Evolutionary conservation across 1,284 basidiomycete genomes (phyloP).

Genomic region (Cryptococcus sp.): DNA sequence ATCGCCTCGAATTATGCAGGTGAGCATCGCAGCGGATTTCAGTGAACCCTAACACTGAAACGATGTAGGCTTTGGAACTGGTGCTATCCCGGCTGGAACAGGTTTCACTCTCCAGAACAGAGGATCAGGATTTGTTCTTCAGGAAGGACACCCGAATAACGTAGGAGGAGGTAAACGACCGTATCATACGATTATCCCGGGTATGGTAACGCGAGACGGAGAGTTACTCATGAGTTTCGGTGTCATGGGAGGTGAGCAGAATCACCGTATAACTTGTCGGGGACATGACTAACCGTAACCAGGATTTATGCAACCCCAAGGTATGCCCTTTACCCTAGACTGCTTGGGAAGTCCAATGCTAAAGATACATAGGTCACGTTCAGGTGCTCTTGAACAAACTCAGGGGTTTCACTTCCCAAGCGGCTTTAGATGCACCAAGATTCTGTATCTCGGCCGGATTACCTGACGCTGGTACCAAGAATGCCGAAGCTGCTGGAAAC

Average conservation of each 20-base stretch:
- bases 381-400: conserved; percentile 91
- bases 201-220: conserved; percentile 72
- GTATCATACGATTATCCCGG: conserved; percentile 91
- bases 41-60: neutral
- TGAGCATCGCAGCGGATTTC: conserved; percentile 32
- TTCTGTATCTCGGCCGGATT: conserved; percentile 87
- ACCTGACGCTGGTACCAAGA: conserved; percentile 57
- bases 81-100: conserved; percentile 82
- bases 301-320: conserved; percentile 79
- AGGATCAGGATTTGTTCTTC: conserved; percentile 75
- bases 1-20: conserved; percentile 83
- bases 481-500: conserved; percentile 56
- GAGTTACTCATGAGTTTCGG: conserved; percentile 85
- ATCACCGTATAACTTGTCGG: neutral
- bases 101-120: conserved; percentile 96
- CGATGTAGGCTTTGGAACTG: conserved; percentile 51
- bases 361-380: conserved; percentile 60
- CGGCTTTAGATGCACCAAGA: conserved; percentile 75
- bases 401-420: conserved; percentile 75
- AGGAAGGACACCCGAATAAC: conserved; percentile 76
- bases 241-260: conserved; percentile 68
- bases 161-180: conserved; percentile 78
- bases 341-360: neutral
- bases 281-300: conserved; percentile 8
- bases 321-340: neutral